Percentiles rank a stretch among this genome's conserved stretches.
phyloP scores from a whole-genome alignment of 805 yeast species.

The Pichia membranifaciens region DNA sequence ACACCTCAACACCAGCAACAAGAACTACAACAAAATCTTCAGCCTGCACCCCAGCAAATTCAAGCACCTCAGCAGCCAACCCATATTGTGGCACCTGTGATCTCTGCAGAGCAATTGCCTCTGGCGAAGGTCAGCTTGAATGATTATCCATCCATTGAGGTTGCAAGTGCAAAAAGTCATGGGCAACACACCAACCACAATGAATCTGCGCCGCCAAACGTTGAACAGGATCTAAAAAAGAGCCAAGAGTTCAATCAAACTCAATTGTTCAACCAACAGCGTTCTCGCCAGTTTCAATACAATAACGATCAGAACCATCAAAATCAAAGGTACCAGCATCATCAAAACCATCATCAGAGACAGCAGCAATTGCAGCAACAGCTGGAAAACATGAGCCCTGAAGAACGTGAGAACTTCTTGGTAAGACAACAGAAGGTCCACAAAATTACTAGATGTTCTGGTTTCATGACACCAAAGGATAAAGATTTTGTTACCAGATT shows the following conservation, averaged over 20 bases:
- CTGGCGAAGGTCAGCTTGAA: slow-evolving; percentile 15
- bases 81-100: slow-evolving; percentile 1
- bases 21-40: slow-evolving; percentile 14
- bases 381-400: slow-evolving; percentile 50
- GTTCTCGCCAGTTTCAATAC: slow-evolving; percentile 8
- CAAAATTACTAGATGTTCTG: slow-evolving; percentile 74
- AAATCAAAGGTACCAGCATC: slow-evolving; percentile 12
- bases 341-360: slow-evolving; percentile 20
- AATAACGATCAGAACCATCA: slow-evolving; percentile 10
- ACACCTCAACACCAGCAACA: slow-evolving; percentile 10
- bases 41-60: slow-evolving; percentile 3
- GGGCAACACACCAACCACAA: slow-evolving; percentile 7
- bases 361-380: slow-evolving; percentile 29
- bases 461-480: slow-evolving; percentile 95
- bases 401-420: slow-evolving; percentile 62
- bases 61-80: not conserved
- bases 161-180: slow-evolving; percentile 8
- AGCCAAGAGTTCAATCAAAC: not conserved
- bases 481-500: slow-evolving; percentile 92
- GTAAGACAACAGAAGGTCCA: slow-evolving; percentile 70
- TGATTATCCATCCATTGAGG: slow-evolving; percentile 23
- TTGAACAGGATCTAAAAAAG: not conserved
- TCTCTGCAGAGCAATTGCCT: slow-evolving; percentile 4
- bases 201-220: not conserved
- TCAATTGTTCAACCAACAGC: slow-evolving; percentile 7